Percentiles rank a stretch among this genome's conserved stretches.
These are phyloP conservation scores for Hibiscus syriacus DNA, from an alignment of 345 rosid genomes.

Conservation along the genomic window DNA sequence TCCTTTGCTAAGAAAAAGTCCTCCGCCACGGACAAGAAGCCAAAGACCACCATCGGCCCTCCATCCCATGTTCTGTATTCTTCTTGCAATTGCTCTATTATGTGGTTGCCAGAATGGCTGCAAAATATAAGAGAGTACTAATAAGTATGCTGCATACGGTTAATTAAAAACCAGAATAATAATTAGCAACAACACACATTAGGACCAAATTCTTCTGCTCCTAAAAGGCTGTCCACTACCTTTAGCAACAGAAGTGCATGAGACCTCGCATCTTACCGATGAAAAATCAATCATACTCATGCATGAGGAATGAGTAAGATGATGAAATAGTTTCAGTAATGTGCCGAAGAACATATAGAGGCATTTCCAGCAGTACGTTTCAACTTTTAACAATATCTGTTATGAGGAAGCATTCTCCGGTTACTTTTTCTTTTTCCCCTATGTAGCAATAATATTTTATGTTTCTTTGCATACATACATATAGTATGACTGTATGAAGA, in stretches of 20 bases:
- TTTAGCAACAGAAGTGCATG: background rate
- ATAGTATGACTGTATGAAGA: background rate
- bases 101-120: slow-evolving; percentile 98
- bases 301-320: slow-evolving; percentile 1
- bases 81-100: slow-evolving; percentile 91
- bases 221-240: background rate
- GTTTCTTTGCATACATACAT: background rate
- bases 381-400: background rate
- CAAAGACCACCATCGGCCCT: slow-evolving; percentile 98
- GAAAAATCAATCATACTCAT: background rate
- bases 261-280: background rate
- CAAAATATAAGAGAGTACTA: slow-evolving; percentile 2
- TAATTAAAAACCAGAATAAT: slow-evolving; percentile 4
- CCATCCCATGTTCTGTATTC: slow-evolving; percentile 99
- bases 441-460: background rate
- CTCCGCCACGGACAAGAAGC: slow-evolving; percentile 98
- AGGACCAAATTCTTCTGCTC: background rate
- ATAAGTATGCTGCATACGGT: slow-evolving; percentile 6
- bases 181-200: background rate
- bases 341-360: background rate
- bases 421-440: background rate
- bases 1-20: slow-evolving; percentile 96
- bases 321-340: background rate
- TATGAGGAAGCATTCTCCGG: background rate
- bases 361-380: background rate